Evolutionary conservation across 257 asterid genomes (phyloP), one percentile per base, ranked within the genome.

Genomic region (Hygrophila difformis): DNA sequence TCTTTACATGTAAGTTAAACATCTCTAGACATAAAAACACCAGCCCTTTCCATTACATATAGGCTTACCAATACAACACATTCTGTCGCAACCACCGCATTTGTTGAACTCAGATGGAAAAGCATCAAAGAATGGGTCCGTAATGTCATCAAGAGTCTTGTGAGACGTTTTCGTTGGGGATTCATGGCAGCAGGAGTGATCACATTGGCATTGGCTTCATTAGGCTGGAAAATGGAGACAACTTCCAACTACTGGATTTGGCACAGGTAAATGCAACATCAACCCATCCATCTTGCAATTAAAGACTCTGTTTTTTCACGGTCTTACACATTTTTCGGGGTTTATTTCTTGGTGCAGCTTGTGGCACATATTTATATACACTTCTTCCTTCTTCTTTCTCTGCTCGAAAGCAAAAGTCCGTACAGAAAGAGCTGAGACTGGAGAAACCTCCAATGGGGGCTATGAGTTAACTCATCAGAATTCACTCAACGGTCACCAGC

Each of bases 221-320:
- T 70, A 37, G 82, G 94, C 93, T 86, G 98, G 98, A 66, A 46
- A 49, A 46, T 78, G 48, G 98, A 91, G 75, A 74, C 74, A 60
- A 74, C 84, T 12, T 66, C 60, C 60, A 82, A 54, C 76, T 91
- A 91, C 69, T 91, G 98, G 98, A 75, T 86, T 55, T 86, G 96
- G 94, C 98, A 89, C 79, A 89, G 98, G 98, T 89, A 65, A 19
- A 8, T 26, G 8, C 7, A 26, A 26, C 31, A 26, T 3, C 31
- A 24, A 8, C 31, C 7, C 31, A 26, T 38, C 22, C 17, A 36
- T n/a, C n/a, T n/a, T n/a, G n/a, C n/a, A n/a, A n/a, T n/a, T n/a
- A n/a, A n/a, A n/a, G n/a, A n/a, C n/a, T n/a, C n/a, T n/a, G n/a
- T n/a, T n/a, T n/a, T n/a, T n/a, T n/a, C n/a, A n/a, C n/a, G 31